Percentiles rank a stretch among this genome's conserved stretches.
phyloP scores from a whole-genome alignment of 148 eudicot species.

The Heliosperma pusillum region DNA sequence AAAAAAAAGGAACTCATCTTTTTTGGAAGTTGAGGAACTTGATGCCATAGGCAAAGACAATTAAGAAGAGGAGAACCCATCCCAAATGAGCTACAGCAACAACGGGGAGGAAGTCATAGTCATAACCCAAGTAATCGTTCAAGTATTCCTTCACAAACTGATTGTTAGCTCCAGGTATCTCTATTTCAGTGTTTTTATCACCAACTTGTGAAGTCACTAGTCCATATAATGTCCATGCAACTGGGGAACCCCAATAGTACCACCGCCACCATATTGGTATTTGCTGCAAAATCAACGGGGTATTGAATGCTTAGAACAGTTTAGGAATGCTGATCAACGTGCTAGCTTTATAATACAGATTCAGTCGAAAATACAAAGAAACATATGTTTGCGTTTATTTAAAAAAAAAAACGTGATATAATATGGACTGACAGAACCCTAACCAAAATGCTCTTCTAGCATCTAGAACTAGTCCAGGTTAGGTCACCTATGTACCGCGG shows the following conservation, averaged over 20 bases:
- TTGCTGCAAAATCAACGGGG: conserved; percentile 39
- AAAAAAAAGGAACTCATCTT: conserved; percentile 27
- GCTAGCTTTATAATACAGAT: not conserved
- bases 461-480: too few relatives aligned
- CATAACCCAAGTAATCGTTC: conserved; percentile 44
- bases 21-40: conserved; percentile 66
- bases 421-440: too few relatives aligned
- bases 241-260: conserved; percentile 76
- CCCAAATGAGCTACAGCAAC: conserved; percentile 55
- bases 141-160: conserved; percentile 42
- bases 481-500: too few relatives aligned
- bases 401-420: too few relatives aligned
- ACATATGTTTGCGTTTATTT: too few relatives aligned
- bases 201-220: conserved; percentile 69
- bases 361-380: too few relatives aligned
- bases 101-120: conserved; percentile 48
- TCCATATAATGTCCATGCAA: conserved; percentile 77
- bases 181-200: conserved; percentile 30
- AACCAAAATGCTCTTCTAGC: too few relatives aligned
- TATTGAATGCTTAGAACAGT: too few relatives aligned
- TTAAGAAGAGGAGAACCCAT: conserved; percentile 49
- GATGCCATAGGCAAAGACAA: conserved; percentile 62
- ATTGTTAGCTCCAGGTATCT: conserved; percentile 43
- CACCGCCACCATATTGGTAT: conserved; percentile 94
- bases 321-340: not conserved